Evolutionary conservation across 495 filamentous ascomycete genomes (phyloP).

Genomic region (Melanomma pulvis-pyrius): DNA sequence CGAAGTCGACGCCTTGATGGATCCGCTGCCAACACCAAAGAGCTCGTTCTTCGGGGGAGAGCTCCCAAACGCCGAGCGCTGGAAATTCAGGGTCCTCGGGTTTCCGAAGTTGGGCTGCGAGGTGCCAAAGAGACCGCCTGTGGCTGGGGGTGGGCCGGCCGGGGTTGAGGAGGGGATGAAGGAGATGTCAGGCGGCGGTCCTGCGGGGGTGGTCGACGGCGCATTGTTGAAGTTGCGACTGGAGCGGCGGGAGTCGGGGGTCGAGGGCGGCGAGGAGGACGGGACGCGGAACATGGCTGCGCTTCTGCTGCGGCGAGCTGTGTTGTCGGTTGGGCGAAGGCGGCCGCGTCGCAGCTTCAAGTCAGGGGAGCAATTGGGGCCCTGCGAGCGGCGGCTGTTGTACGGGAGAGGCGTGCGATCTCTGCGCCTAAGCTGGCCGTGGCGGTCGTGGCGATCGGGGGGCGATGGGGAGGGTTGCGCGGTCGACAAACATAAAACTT

Average conservation of each 20-base stretch:
- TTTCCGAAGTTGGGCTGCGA: constrained; percentile 60
- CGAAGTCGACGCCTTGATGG: constrained; percentile 16
- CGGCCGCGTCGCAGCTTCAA: neutral
- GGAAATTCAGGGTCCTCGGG: constrained; percentile 13
- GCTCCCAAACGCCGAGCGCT: constrained; percentile 8
- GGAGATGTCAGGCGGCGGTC: constrained; percentile 65
- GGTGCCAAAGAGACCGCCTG: constrained; percentile 63
- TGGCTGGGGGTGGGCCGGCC: constrained; percentile 60
- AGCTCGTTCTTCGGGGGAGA: constrained; percentile 44
- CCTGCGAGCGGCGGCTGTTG: neutral
- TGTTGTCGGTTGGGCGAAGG: neutral
- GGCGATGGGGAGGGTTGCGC: neutral
- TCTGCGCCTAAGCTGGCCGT: neutral
- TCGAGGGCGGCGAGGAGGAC: constrained; percentile 37
- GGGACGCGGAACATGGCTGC: constrained; percentile 35
- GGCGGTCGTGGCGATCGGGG: no score
- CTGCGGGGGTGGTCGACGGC: constrained; percentile 77
- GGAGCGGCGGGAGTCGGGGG: constrained; percentile 37
- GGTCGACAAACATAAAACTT: neutral
- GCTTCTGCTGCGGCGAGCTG: neutral
- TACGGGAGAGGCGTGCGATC: neutral
- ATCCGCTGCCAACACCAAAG: constrained; percentile 37
- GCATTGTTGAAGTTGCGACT: constrained; percentile 40
- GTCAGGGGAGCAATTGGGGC: neutral
- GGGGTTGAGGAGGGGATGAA: constrained; percentile 72